Conservation (phyloP, 345 rosid species). For the Moricandia moricandioides region DNA sequence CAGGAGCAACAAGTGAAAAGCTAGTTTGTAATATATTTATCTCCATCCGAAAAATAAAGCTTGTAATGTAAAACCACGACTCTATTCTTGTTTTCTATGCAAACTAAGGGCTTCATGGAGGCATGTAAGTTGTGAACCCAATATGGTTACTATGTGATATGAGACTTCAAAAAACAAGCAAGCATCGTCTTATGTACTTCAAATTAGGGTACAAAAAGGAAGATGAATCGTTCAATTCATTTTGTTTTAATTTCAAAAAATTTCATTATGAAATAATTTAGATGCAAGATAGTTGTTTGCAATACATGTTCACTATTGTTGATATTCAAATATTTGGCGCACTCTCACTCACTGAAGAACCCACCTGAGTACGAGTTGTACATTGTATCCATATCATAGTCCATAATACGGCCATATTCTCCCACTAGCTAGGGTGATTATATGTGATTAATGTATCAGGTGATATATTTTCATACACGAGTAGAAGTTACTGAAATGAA, state of each 20-base stretch:
- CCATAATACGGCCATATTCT: not conserved
- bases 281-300: not conserved
- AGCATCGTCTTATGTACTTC: not conserved
- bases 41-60: slow-evolving; percentile 5
- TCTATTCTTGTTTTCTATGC: slow-evolving; percentile 13
- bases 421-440: not conserved
- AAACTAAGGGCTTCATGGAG: slow-evolving; percentile 14
- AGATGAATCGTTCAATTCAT: not conserved
- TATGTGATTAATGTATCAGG: not conserved
- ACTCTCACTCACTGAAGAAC: not conserved
- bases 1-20: slow-evolving; percentile 14
- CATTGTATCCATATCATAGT: not conserved
- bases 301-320: not conserved
- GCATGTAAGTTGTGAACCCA: slow-evolving; percentile 14
- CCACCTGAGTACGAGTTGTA: not conserved
- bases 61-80: slow-evolving; percentile 30
- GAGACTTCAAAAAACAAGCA: not conserved
- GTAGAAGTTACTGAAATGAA: not conserved
- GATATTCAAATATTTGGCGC: not conserved
- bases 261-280: not conserved
- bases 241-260: not conserved
- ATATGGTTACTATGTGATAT: slow-evolving; percentile 3
- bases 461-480: not conserved
- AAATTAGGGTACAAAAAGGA: not conserved
- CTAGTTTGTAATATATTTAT: slow-evolving; percentile 20